Evolutionary conservation across 805 yeast genomes (phyloP).

Genomic region (Candida gorgasii): DNA sequence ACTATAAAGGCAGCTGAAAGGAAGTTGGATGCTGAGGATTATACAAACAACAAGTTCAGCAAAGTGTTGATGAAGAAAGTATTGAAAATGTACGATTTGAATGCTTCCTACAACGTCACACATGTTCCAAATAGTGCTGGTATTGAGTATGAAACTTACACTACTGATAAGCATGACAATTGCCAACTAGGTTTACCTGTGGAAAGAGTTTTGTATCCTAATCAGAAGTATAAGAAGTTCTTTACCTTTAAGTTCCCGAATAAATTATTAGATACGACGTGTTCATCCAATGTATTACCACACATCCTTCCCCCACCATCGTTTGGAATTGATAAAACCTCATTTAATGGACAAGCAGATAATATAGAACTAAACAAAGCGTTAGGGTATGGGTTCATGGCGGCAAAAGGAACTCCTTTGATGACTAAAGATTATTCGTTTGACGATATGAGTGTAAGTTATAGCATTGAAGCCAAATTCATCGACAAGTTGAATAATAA

Average conservation of each 20-base stretch:
- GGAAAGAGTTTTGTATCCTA: conserved; percentile 50
- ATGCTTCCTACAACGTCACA: conserved; percentile 54
- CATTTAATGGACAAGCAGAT: conserved; percentile 36
- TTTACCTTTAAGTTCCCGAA: conserved; percentile 61
- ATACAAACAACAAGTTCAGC: conserved; percentile 21
- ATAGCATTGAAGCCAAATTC: conserved; percentile 55
- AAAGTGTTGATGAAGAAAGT: conserved; percentile 48
- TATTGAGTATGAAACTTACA: conserved; percentile 43
- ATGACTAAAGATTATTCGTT: conserved; percentile 47
- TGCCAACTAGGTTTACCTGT: conserved; percentile 50
- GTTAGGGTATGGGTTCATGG: conserved; percentile 57
- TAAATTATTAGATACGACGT: conserved; percentile 51
- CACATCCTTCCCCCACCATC: conserved; percentile 47
- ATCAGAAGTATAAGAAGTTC: conserved; percentile 54
- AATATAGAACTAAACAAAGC: conserved; percentile 36
- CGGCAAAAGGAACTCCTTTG: conserved; percentile 54
- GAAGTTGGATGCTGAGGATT: conserved; percentile 14
- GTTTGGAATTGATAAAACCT: conserved; percentile 39
- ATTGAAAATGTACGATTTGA: conserved; percentile 59
- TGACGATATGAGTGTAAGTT: conserved; percentile 48
- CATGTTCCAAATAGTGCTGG: conserved; percentile 55
- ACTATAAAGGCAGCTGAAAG: conserved; percentile 37
- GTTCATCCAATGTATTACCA: conserved; percentile 44
- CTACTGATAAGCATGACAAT: conserved; percentile 47
- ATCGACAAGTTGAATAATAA: conserved; percentile 46